Conservation (phyloP, 345 rosid species). For the Toxicodendron radicans region DNA sequence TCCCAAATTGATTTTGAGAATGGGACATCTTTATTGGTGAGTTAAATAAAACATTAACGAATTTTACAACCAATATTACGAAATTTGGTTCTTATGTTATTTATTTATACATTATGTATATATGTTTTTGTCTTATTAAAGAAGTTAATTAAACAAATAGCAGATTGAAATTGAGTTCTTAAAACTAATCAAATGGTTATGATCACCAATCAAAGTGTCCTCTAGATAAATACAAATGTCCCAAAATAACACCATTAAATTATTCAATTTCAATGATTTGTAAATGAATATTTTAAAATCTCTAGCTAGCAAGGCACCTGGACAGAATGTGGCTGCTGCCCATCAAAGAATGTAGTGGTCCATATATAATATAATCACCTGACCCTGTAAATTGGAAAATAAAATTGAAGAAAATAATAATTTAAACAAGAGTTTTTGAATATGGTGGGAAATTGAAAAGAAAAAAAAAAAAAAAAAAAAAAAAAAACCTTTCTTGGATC, state of each 20-base stretch:
- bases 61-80: no score
- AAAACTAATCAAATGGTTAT: not conserved
- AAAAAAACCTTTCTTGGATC: conserved; percentile 63
- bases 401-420: not conserved
- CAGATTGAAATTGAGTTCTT: no score
- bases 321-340: not conserved
- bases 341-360: conserved; percentile 3
- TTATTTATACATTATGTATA: no score
- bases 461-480: no score
- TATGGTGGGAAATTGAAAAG: conserved; percentile 35
- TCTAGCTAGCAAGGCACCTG: not conserved
- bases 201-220: not conserved
- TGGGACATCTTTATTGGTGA: no score
- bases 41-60: no score
- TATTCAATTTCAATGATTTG: conserved; percentile 8
- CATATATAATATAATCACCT: conserved; percentile 10
- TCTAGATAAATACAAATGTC: conserved; percentile 4
- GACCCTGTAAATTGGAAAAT: not conserved
- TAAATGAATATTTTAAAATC: not conserved
- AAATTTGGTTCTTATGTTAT: no score
- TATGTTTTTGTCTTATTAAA: no score
- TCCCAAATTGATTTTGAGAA: no score
- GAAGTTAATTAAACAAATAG: no score
- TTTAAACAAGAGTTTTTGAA: conserved; percentile 12
- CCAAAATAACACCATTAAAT: not conserved